Percentiles rank a stretch among this genome's conserved stretches.
These are phyloP conservation scores for Pseudogymnoascus sp. DNA, from an alignment of 2,329 filamentous ascomycete species.

Conservation along the genomic window DNA sequence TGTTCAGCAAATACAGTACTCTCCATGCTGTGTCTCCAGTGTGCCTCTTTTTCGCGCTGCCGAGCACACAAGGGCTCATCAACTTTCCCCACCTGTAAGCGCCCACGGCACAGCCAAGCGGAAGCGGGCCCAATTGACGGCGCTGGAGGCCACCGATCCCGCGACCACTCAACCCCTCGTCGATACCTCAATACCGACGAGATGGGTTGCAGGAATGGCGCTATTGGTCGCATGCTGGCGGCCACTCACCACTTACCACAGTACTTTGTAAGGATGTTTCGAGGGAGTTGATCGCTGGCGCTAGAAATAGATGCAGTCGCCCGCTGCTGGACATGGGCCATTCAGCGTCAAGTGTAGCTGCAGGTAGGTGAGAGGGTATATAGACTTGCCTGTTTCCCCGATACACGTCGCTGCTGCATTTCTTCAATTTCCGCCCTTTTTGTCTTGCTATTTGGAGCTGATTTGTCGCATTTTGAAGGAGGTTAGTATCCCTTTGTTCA, in stretches of 20 bases:
- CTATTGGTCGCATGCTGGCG: conserved; percentile 6
- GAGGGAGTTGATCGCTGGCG: conserved; percentile 6
- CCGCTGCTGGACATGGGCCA: neutral
- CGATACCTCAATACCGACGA: neutral
- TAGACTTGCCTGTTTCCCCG: neutral
- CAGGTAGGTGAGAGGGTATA: conserved; percentile 7
- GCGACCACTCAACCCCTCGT: neutral
- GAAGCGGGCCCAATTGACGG: conserved; percentile 7
- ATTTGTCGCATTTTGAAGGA: neutral
- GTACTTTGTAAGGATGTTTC: conserved; percentile 1
- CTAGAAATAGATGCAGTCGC: conserved; percentile 4
- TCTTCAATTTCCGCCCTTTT: neutral
- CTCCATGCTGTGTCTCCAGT: neutral
- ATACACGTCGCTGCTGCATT: conserved; percentile 3
- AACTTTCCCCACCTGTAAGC: conserved; percentile 3
- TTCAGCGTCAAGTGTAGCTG: neutral
- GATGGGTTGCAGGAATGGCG: conserved; percentile 3
- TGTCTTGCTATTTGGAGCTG: neutral
- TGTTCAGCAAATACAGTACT: neutral
- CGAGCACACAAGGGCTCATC: neutral
- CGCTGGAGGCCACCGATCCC: neutral
- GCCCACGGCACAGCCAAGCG: neutral
- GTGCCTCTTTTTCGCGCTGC: conserved; percentile 5
- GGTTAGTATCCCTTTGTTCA: neutral
- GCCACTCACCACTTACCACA: neutral